Percentiles rank a stretch among this genome's conserved stretches.
These are phyloP conservation scores for Stylonectria norvegica DNA, from an alignment of 2,329 filamentous ascomycete species.

Conservation along the genomic window DNA sequence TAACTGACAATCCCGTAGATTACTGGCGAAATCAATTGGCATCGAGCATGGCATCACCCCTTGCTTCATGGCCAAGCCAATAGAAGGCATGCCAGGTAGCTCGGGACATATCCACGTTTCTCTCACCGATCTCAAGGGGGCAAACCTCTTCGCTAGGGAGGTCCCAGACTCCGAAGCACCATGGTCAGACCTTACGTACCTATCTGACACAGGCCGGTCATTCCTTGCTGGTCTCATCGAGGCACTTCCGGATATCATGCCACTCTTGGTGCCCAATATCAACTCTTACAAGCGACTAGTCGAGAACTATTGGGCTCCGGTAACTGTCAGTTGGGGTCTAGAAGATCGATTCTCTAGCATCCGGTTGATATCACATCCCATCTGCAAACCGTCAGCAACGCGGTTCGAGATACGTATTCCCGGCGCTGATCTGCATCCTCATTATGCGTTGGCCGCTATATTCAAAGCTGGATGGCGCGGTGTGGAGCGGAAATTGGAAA, in stretches of 20 bases:
- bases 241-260: constrained; percentile 72
- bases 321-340: constrained; percentile 72
- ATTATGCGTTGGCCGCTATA: constrained; percentile 65
- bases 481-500: constrained; percentile 67
- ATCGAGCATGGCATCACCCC: constrained; percentile 70
- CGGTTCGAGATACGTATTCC: constrained; percentile 69
- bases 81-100: constrained; percentile 68
- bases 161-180: constrained; percentile 47
- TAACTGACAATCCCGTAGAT: constrained; percentile 4
- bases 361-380: constrained; percentile 42
- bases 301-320: constrained; percentile 78
- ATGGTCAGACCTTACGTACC: constrained; percentile 58
- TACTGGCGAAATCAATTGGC: constrained; percentile 61
- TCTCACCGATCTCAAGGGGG: constrained; percentile 58
- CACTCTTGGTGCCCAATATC: constrained; percentile 67
- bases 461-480: constrained; percentile 67
- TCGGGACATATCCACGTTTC: constrained; percentile 75
- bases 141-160: constrained; percentile 64
- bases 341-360: constrained; percentile 72
- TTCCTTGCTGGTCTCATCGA: constrained; percentile 70
- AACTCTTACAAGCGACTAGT: constrained; percentile 77
- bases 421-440: constrained; percentile 69
- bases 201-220: constrained; percentile 67
- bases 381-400: constrained; percentile 63
- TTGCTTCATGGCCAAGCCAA: constrained; percentile 77